Percentiles rank a stretch among this genome's conserved stretches.
Conservation (phyloP, 2,329 filamentous ascomycete genomes). For the Penicillium palitans region DNA sequence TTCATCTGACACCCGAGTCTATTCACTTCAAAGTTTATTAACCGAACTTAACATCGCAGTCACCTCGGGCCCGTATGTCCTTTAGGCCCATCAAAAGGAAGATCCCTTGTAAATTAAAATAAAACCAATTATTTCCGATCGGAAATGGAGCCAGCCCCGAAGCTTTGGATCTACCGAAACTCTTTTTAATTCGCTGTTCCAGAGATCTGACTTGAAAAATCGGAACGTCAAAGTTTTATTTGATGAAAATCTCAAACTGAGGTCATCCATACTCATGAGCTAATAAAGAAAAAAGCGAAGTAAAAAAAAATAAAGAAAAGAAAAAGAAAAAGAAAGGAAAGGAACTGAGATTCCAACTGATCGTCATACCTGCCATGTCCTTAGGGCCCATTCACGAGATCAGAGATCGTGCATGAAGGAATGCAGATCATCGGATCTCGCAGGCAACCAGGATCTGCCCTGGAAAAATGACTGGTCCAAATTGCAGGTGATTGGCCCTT, state of each 20-base stretch:
- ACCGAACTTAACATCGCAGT: conserved; percentile 4
- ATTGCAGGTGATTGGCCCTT: not conserved
- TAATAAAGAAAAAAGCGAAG: not conserved
- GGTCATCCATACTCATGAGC: not conserved
- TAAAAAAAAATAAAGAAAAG: not conserved
- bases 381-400: conserved; percentile 12
- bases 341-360: conserved; percentile 8
- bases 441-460: conserved; percentile 12
- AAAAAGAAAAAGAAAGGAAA: not conserved
- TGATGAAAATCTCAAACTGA: not conserved
- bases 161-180: not conserved
- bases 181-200: not conserved
- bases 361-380: conserved; percentile 15
- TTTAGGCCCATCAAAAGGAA: conserved; percentile 3
- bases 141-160: not conserved
- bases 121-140: too few species aligned
- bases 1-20: not conserved
- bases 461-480: conserved; percentile 2
- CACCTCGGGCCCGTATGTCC: conserved; percentile 10
- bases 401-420: conserved; percentile 26
- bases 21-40: conserved; percentile 8
- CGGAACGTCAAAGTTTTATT: not conserved
- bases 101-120: not conserved
- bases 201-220: not conserved
- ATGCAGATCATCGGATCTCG: conserved; percentile 29